Percentiles rank a stretch among this genome's conserved stretches.
Conservation (phyloP, 768 basidiomycete species). For the Xanthoconium purpureum region DNA sequence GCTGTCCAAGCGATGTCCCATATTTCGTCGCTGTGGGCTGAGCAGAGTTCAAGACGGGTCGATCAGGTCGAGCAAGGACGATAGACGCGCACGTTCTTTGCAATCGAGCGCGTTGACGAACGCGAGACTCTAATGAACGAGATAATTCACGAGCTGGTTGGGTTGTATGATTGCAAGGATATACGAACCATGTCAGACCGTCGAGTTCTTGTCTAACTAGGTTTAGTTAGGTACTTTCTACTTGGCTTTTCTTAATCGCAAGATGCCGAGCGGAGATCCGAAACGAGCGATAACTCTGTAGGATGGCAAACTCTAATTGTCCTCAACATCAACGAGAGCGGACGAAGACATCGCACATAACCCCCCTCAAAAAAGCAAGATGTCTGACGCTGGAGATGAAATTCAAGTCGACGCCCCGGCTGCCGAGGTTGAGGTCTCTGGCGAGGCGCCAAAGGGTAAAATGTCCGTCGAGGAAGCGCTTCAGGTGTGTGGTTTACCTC, state of each 20-base stretch:
- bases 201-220: not conserved
- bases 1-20: slow-evolving; percentile 78
- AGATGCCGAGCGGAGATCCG: slow-evolving; percentile 52
- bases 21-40: slow-evolving; percentile 77
- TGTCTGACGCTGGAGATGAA: slow-evolving; percentile 99
- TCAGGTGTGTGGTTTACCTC: slow-evolving; percentile 50
- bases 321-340: slow-evolving; percentile 88
- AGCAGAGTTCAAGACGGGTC: slow-evolving; percentile 2
- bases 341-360: slow-evolving; percentile 74
- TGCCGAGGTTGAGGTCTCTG: slow-evolving; percentile 75
- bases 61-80: slow-evolving; percentile 2
- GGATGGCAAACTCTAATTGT: slow-evolving; percentile 50
- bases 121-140: slow-evolving; percentile 55
- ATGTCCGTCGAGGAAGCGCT: slow-evolving; percentile 94
- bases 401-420: slow-evolving; percentile 65
- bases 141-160: slow-evolving; percentile 21
- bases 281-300: slow-evolving; percentile 37
- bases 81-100: slow-evolving; percentile 61
- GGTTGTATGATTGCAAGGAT: slow-evolving; percentile 2
- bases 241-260: slow-evolving; percentile 28
- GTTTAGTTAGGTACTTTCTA: too few species aligned
- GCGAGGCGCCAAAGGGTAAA: slow-evolving; percentile 93
- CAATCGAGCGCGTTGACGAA: slow-evolving; percentile 72
- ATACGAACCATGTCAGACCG: slow-evolving; percentile 27
- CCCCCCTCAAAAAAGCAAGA: slow-evolving; percentile 40